phyloP scores from a whole-genome alignment of 2,329 filamentous ascomycete species.

The Cladosporium sp. region DNA sequence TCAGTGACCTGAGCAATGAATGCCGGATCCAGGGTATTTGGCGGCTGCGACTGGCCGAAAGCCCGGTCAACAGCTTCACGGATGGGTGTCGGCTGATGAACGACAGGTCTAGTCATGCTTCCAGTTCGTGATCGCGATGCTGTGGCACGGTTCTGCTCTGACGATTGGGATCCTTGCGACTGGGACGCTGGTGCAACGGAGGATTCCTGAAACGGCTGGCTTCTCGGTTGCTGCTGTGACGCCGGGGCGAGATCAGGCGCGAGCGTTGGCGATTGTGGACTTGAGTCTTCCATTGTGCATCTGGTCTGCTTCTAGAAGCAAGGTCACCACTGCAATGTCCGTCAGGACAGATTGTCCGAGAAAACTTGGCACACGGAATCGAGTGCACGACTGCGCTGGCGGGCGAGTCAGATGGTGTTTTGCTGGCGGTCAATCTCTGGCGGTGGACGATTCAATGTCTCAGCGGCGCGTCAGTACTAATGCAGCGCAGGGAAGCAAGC shows the following conservation, averaged over 20 bases:
- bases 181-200: constrained; percentile 6
- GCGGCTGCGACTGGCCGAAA: constrained; percentile 40
- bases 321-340: neutral
- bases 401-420: constrained; percentile 5
- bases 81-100: constrained; percentile 38
- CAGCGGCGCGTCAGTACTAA: constrained; percentile 10
- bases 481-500: constrained; percentile 1
- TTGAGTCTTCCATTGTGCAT: constrained; percentile 11
- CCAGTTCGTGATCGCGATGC: constrained; percentile 12
- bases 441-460: constrained; percentile 10
- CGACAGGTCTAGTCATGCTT: constrained; percentile 14
- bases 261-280: constrained; percentile 4
- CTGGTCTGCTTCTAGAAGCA: constrained; percentile 2
- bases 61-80: constrained; percentile 53
- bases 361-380: too few relatives aligned
- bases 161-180: neutral
- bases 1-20: constrained; percentile 54
- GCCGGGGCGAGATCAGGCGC: constrained; percentile 3
- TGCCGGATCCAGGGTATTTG: constrained; percentile 47
- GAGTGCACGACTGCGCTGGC: neutral
- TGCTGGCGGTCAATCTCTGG: constrained; percentile 8
- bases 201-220: constrained; percentile 6
- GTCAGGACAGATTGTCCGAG: too few relatives aligned
- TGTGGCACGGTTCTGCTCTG: constrained; percentile 4
- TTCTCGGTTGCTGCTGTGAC: constrained; percentile 5